Conservation (phyloP, 305 asterid species). For the Solanum hybrid region DNA sequence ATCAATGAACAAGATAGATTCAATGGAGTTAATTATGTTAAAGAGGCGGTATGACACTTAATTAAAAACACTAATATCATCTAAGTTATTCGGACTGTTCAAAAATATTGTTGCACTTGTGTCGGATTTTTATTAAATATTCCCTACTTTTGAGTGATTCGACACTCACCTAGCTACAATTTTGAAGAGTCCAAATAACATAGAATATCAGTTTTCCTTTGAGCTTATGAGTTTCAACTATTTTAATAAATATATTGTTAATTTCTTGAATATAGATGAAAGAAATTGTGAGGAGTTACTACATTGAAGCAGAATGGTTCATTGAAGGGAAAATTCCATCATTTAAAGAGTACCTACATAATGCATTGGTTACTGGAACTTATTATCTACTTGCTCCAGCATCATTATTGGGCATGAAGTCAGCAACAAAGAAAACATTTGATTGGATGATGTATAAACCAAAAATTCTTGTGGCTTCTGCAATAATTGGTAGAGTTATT, state of each 20-base stretch:
- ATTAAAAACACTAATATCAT: not conserved
- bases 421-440: not conserved
- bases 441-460: not conserved
- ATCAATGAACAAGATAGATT: not conserved
- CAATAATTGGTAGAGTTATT: not conserved
- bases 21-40: not conserved
- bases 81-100: too few relatives aligned
- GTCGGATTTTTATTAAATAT: too few relatives aligned
- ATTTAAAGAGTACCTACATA: slow-evolving; percentile 9
- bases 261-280: not conserved
- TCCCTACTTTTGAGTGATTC: too few relatives aligned
- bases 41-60: not conserved
- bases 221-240: too few relatives aligned
- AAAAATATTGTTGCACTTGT: too few relatives aligned
- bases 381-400: not conserved
- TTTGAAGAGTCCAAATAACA: too few relatives aligned
- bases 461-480: not conserved
- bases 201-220: too few relatives aligned
- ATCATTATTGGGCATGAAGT: not conserved
- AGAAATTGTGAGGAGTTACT: slow-evolving; percentile 14
- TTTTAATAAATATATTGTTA: too few relatives aligned
- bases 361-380: not conserved
- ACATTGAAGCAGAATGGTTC: slow-evolving; percentile 2
- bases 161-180: too few relatives aligned
- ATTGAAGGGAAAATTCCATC: not conserved